These are phyloP conservation scores for Cladophialophora carrionii DNA, from an alignment of 2,329 filamentous ascomycete genomes.

Conservation along the genomic window DNA sequence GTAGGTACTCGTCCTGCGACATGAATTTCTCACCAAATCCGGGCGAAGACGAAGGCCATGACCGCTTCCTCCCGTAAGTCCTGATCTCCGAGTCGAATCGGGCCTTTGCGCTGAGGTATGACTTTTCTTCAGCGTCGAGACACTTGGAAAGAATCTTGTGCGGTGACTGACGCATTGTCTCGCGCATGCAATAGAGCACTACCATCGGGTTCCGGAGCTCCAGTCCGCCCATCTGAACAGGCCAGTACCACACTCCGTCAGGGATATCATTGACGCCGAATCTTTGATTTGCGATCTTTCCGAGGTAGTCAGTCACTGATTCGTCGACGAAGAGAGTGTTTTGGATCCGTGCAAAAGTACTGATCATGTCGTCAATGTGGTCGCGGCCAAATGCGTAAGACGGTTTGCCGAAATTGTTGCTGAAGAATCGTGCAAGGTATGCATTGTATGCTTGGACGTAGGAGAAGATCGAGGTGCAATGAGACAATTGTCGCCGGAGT, in stretches of 20 bases:
- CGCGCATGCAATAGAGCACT: constrained; percentile 52
- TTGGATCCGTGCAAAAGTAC: constrained; percentile 58
- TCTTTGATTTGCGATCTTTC: constrained; percentile 55
- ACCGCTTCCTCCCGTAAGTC: background rate
- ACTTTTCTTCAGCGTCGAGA: constrained; percentile 51
- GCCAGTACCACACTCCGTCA: constrained; percentile 59
- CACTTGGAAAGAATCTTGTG: constrained; percentile 43
- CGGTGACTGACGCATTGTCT: constrained; percentile 47
- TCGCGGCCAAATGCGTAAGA: constrained; percentile 59
- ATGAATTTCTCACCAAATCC: constrained; percentile 41
- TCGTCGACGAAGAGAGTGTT: constrained; percentile 52
- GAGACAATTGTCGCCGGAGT: constrained; percentile 60
- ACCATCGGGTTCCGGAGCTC: constrained; percentile 58
- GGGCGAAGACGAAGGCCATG: background rate
- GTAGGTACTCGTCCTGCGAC: constrained; percentile 47
- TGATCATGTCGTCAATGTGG: constrained; percentile 61
- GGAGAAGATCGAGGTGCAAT: constrained; percentile 59
- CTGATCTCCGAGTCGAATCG: constrained; percentile 6
- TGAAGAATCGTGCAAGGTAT: constrained; percentile 61
- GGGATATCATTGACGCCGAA: constrained; percentile 56
- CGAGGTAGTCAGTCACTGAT: constrained; percentile 61
- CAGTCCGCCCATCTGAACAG: constrained; percentile 56
- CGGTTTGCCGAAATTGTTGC: constrained; percentile 61
- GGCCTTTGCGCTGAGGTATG: constrained; percentile 13
- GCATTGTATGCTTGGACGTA: constrained; percentile 66